Percentiles rank a stretch among this genome's conserved stretches.
Conservation (phyloP, 768 basidiomycete genomes). For the Xerocomus potaroensis region DNA sequence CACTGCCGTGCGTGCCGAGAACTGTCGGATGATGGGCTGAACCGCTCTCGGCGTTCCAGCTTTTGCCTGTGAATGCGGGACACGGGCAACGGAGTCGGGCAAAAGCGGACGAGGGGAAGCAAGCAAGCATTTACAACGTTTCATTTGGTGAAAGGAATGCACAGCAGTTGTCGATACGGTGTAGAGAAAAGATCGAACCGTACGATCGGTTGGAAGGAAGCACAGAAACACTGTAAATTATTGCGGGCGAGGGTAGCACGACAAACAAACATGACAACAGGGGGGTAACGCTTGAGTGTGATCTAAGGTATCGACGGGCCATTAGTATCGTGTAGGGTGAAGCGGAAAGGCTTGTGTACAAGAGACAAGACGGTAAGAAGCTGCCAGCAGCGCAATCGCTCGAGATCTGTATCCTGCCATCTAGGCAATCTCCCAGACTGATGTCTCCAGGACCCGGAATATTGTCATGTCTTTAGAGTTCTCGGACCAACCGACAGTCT, state of each 20-base stretch:
- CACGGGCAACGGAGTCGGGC: not conserved
- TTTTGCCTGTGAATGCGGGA: not conserved
- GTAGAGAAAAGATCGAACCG: constrained; percentile 6
- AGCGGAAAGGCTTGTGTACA: constrained; percentile 5
- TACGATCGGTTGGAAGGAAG: constrained; percentile 10
- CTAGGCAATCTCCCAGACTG: constrained; percentile 67
- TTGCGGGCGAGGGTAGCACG: constrained; percentile 13
- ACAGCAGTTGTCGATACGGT: constrained; percentile 28
- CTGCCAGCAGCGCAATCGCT: constrained; percentile 19
- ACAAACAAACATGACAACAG: constrained; percentile 18
- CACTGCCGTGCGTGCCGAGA: not conserved
- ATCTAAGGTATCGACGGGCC: constrained; percentile 24
- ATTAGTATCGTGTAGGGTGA: constrained; percentile 7
- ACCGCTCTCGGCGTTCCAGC: not conserved
- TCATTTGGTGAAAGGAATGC: constrained; percentile 16
- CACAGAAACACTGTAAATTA: no score
- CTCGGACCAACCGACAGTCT: constrained; percentile 77
- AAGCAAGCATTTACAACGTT: not conserved
- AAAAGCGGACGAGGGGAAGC: not conserved
- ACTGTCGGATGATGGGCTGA: not conserved
- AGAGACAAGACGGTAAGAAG: constrained; percentile 6
- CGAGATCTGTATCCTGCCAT: not conserved
- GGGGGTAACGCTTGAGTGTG: constrained; percentile 19
- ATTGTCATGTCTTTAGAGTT: constrained; percentile 67
- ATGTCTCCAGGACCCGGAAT: constrained; percentile 78